Base-by-base conservation (phyloP, 148 eudicot species). In the Salicornia ramosissima region DNA sequence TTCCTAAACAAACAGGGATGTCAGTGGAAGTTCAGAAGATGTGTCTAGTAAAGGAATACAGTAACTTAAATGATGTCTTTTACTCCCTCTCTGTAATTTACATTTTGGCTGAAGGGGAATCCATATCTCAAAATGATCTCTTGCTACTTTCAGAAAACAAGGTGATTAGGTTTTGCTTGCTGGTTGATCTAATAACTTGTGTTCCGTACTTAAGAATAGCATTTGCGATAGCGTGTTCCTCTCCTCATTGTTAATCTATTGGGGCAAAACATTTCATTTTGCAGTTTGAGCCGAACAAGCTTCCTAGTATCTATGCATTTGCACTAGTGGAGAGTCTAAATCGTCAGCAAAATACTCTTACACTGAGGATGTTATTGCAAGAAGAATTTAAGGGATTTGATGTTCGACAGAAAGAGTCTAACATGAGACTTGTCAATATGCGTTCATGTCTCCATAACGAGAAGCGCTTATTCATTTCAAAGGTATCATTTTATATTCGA, bases 261-360 rank as follows among this genome's bases (percentile, higher is more conserved):
- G 51, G 59, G 33, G 49, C 19, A 16, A 18, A 59, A 72, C 71
- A 51, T 57, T 45, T 69, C 10, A 51, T 66, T 75, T 81, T 79
- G 81, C 88, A 92, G 97, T 70, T 88, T 75, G 84, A 74, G 63
- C 75, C 65, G 21, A 81, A 70, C 34, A 67, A 65, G 68, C 80
- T 84, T 74, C 83, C 87, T 70, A 76, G 70, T 18, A 73, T 80
- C 21, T 92, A 88, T 68, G 98, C 92, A 1, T 93, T 90, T 88
- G 96, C 89, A 24, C 59, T 86, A 67, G 96, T 90, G 72, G 96
- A 93, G 82, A 85, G n/a, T n/a, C n/a, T n/a, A n/a, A n/a, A 90
- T 75, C 88, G 88, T 59, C 89, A 80, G 45, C 63, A 57, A 58
- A 84, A 59, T 56, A 66, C 65, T 68, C 80, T 87, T 72, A 86